Evolutionary conservation across 176 grass and related monocot species (phyloP).

Genomic region (Guadua angustifolia): DNA sequence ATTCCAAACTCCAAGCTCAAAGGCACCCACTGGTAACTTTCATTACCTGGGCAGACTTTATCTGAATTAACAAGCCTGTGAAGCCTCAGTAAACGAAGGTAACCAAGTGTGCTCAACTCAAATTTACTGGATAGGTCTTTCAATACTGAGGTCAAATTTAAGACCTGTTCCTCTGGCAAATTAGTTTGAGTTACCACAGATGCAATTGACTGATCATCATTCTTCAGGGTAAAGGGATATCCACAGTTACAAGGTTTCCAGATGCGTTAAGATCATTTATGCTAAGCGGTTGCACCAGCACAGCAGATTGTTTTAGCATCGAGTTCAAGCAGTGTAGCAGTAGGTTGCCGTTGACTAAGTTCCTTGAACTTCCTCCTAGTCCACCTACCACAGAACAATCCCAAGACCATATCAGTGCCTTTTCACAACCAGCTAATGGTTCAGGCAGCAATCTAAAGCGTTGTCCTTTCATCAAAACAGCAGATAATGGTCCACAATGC

Average conservation of each 20-base stretch:
- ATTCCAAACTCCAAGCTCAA: constrained; percentile 96
- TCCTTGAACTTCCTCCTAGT: constrained; percentile 90
- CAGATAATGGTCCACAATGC: constrained; percentile 80
- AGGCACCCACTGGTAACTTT: constrained; percentile 87
- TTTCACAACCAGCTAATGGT: constrained; percentile 87
- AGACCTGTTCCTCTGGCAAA: constrained; percentile 52
- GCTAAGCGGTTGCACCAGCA: constrained; percentile 87
- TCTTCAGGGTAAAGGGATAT: constrained; percentile 87
- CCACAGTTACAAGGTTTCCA: constrained; percentile 74
- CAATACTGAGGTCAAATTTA: constrained; percentile 69
- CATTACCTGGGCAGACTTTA: constrained; percentile 48
- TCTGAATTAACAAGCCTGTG: constrained; percentile 55
- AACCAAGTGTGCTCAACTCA: constrained; percentile 76
- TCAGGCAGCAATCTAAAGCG: constrained; percentile 80
- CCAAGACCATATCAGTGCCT: constrained; percentile 96
- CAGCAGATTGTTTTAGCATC: constrained; percentile 85
- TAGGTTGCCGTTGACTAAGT: constrained; percentile 93
- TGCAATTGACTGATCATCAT: constrained; percentile 73
- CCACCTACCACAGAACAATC: constrained; percentile 81
- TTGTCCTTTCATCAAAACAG: constrained; percentile 93
- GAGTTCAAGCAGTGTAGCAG: constrained; percentile 93
- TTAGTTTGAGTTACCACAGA: constrained; percentile 52
- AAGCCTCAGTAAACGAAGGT: constrained; percentile 83
- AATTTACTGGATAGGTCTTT: constrained; percentile 68
- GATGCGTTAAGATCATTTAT: constrained; percentile 74